Evolutionary conservation across 805 yeast genomes (phyloP), one percentile per base, ranked within the genome.

Genomic region (Zygotorulaspora sp.): DNA sequence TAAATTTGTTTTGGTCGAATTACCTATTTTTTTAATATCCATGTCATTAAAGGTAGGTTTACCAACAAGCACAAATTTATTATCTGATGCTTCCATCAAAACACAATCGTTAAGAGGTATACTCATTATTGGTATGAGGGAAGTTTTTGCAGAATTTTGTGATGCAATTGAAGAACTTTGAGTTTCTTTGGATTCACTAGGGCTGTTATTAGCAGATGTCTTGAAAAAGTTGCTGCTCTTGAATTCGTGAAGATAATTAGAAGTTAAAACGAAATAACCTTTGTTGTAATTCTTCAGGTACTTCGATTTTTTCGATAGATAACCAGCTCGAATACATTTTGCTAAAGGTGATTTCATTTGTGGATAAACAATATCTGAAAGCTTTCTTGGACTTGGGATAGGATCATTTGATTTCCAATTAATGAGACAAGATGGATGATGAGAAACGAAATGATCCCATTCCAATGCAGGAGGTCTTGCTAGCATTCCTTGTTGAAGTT

Each of bases 201-300:
- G 28, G 25, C 32, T 31, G 33, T 25, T 25, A n/a, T n/a, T n/a
- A n/a, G 39, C 33, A 5, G 39, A 32, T 7, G 46, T 35, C 17
- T 58, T 53, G 36, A 55, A 62, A 26, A 62, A 55, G 36, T 62
- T 56, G 35, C 58, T 55, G 30, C 56, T 62, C 51, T 73, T 77
- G 60, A 80, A 81, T 57, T 81, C 87, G 58, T 80, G 87, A 25
- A 81, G 56, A 44, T 69, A 80, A 51, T 76, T 78, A 50, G 82
- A 76, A 4, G 87, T 79, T 40, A 81, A 65, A 10, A 81, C 83
- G 48, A 78, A 81, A 68, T 77, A 80, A 26, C 78, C 77, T 46
- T 71, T 70, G 2, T 77, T 68, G 57, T 79, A 78, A 35, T 74
- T 75, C 58, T 78, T 77, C 47, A 78, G 59, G 48, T 69, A 73